Evolutionary conservation across 768 basidiomycete genomes (phyloP), one percentile per base, ranked within the genome.

Genomic region (Calocybe gangraenosa): DNA sequence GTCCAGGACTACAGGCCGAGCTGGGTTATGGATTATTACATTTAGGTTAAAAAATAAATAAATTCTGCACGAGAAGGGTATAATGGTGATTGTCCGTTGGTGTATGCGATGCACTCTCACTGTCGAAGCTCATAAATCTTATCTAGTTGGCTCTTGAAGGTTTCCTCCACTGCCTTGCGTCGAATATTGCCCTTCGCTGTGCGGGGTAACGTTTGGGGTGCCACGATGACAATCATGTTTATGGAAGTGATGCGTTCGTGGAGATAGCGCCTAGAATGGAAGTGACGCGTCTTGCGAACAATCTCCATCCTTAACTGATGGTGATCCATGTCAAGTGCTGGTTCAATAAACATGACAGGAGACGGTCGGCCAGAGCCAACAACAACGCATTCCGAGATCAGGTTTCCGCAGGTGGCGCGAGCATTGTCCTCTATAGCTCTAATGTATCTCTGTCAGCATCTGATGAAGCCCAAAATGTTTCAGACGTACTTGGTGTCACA

Each of bases 181-280:
- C 86, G 81, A 51, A 89, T 81, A 58, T 88, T 88, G 20, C 87
- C 86, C 65, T 89, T 89, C 5, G 86, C 86, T 0, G 87, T 89
- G 51, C 87, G 71, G 33, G 86, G 85, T 38, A 88, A 73, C 1
- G 82, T 76, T 19, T 73, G 71, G 40, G 68, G 66, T 18, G 76
- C 70, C 17, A 87, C 84, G 33, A 87, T 64, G 47, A 87, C 64
- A 48, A 88, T 74, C 73, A 85, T 75, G 37, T 79, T 70, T 2
- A 73, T 52, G 7, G 74, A 78, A 4, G 70, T 73, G 65, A 89
- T 81, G 20, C 84, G 81, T 59, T 90, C 87, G 63, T 90, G 87
- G 34, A 86, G 62, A 59, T 89, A 90, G 46, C 84, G 73, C 44
- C 85, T 71, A 8, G 71, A 73, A 58, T 90, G 83, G 71, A 88